Evolutionary conservation across 2,329 filamentous ascomycete genomes (phyloP).

Genomic region (Monilinia laxa): DNA sequence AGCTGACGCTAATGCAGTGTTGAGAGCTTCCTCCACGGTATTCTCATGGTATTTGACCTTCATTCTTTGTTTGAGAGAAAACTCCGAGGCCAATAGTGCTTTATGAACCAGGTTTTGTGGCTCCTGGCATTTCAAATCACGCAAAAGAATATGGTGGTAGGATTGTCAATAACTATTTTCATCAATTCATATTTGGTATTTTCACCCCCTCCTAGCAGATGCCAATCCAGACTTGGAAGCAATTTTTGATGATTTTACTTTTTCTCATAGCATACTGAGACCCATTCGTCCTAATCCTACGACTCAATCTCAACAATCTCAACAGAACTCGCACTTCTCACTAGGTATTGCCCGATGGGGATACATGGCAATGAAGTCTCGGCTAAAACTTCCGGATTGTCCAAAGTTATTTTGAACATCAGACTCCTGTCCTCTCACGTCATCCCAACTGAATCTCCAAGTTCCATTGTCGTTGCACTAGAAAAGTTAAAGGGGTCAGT

Average conservation of each 20-base stretch:
- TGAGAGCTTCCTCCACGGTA: not conserved
- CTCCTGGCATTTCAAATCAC: not conserved
- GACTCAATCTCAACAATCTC: conserved; percentile 21
- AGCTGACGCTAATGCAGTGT: not conserved
- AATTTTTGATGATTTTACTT: not conserved
- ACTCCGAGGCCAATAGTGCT: not conserved
- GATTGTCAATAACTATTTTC: not conserved
- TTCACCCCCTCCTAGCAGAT: not conserved
- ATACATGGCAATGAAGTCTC: conserved; percentile 27
- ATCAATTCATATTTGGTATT: not conserved
- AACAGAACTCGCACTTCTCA: conserved; percentile 32
- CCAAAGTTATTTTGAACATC: conserved; percentile 33
- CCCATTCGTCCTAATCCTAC: not conserved
- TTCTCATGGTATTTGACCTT: not conserved
- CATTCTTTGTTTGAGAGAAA: not conserved
- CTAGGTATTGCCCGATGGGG: conserved; percentile 27
- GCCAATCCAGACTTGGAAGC: not conserved
- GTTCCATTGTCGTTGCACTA: conserved; percentile 30
- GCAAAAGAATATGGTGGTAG: not conserved
- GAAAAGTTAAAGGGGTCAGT: conserved; percentile 4
- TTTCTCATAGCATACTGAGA: not conserved
- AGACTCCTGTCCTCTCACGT: conserved; percentile 29
- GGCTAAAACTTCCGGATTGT: conserved; percentile 27
- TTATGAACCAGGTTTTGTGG: not conserved
- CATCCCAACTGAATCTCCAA: conserved; percentile 29